Base-by-base conservation (phyloP, 768 basidiomycete genomes). In the Thelephora aurantiotincta region DNA sequence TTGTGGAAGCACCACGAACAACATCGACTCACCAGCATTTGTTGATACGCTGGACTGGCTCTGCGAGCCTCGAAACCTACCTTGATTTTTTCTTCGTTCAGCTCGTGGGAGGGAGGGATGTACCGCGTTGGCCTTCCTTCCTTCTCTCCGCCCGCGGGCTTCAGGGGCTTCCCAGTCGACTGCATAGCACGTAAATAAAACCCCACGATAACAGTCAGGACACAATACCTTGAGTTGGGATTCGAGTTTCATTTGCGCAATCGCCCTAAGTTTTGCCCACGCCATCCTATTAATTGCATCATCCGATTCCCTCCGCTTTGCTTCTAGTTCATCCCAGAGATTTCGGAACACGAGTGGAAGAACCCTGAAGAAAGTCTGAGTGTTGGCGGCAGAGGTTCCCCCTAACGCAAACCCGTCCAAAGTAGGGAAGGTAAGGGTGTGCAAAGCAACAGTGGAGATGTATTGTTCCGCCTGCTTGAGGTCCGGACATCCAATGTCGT, bases 311-410 rank as follows among this genome's bases (percentile, higher is more conserved):
- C 80, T 85, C 54, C 86, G 71, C 22, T 67, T 64, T 3, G 54
- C 59, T 56, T 92, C 91, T 13, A 97, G 65, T 60, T 93, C 88
- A 47, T 88, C 83, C 94, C 94, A 99, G 14, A 99, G 67, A 60
- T 91, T 85, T 51, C 91, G 75, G 63, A 82, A 94, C 14, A 75
- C 72, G 2, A 81, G 69, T 7, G 94, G 90, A n/a, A 98, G 68
- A 7, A 78, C 61, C 53, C 88, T 71, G 62, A 87, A 86, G 54
- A 81, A 86, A 0, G 85, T 80, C 42, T 68, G 68, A 38, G 63
- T 72, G 23, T 70, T 67, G 42, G 71, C 64, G 35, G 68, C 67
- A 11, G 63, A 61, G 30, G 71, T 63, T 3, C 60, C 61, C n/a
- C 72, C 71, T 2, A 71, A 61, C 9, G 75, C 71, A 61, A 89